phyloP scores from a whole-genome alignment of 371 early-diverging fungal genomes.

The Rhizopus delemar region DNA sequence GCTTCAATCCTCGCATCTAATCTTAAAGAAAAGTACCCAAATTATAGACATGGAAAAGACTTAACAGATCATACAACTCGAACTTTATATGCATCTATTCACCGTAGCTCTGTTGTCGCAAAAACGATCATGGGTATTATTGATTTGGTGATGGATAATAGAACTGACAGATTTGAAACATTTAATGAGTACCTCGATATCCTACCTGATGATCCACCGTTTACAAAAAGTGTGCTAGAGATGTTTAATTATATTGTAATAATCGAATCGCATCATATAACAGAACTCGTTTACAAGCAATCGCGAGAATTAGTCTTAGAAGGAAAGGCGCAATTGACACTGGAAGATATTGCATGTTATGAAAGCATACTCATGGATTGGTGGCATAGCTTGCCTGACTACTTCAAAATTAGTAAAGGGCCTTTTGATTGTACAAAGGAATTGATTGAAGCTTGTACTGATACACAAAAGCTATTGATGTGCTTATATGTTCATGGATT shows the following conservation, averaged over 20 bases:
- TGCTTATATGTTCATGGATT: slow-evolving; percentile 8
- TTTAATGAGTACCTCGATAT: slow-evolving; percentile 4
- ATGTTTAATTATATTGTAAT: slow-evolving; percentile 9
- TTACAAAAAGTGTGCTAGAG: not conserved
- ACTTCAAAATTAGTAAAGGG: slow-evolving; percentile 11
- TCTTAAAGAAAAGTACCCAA: slow-evolving; percentile 7
- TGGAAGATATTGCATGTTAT: slow-evolving; percentile 17
- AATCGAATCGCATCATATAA: slow-evolving; percentile 1
- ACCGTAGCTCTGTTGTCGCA: slow-evolving; percentile 6
- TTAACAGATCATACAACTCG: not conserved
- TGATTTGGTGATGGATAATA: slow-evolving; percentile 1
- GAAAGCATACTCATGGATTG: slow-evolving; percentile 14
- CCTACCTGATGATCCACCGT: slow-evolving; percentile 17
- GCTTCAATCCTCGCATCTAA: not conserved
- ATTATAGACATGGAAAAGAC: not conserved
- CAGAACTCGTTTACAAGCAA: slow-evolving; percentile 2
- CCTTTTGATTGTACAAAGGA: slow-evolving; percentile 16
- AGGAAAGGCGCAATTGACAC: slow-evolving; percentile 3
- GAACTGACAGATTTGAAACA: not conserved
- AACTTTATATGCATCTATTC: slow-evolving; percentile 9
- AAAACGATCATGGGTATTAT: not conserved
- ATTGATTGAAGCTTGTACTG: slow-evolving; percentile 7
- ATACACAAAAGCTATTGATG: slow-evolving; percentile 10
- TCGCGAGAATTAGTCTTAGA: slow-evolving; percentile 10
- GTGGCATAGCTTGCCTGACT: slow-evolving; percentile 22